Evolutionary conservation across 2,329 filamentous ascomycete genomes (phyloP).

Genomic region (Colletotrichum eleusines): DNA sequence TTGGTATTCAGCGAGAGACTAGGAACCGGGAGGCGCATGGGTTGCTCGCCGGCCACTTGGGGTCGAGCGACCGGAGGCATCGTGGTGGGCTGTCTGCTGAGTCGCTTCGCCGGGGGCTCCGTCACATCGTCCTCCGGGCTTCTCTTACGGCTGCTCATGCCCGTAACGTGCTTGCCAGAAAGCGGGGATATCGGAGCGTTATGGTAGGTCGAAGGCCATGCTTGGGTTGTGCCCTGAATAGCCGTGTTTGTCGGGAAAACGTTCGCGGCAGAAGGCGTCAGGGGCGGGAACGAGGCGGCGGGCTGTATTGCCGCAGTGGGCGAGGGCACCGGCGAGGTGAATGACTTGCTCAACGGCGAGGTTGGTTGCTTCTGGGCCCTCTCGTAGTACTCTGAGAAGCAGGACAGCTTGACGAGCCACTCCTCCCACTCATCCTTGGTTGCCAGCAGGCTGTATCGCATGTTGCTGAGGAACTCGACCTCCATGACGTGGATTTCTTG

Average conservation of each 20-base stretch:
- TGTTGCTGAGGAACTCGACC: constrained; percentile 99
- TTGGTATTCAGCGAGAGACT: constrained; percentile 75
- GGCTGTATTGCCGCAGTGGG: constrained; percentile 56
- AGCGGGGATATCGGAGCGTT: constrained; percentile 61
- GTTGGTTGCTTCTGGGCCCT: constrained; percentile 64
- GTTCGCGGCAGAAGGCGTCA: constrained; percentile 51
- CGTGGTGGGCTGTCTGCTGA: constrained; percentile 49
- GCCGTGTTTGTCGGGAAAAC: constrained; percentile 57
- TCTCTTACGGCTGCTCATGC: constrained; percentile 62
- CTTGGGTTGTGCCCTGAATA: constrained; percentile 48
- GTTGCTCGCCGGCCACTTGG: constrained; percentile 46
- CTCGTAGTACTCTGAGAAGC: constrained; percentile 87
- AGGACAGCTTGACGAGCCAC: constrained; percentile 86
- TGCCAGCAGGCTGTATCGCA: constrained; percentile 92
- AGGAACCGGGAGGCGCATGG: constrained; percentile 73
- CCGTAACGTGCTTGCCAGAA: constrained; percentile 56
- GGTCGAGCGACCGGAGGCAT: constrained; percentile 33
- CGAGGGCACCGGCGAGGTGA: constrained; percentile 62
- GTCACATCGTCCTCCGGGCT: constrained; percentile 61
- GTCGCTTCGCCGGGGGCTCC: constrained; percentile 68
- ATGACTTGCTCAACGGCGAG: constrained; percentile 55
- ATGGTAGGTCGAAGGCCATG: constrained; percentile 55
- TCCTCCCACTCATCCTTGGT: constrained; percentile 87
- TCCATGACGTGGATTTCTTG: constrained; percentile 99
- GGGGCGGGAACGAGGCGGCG: constrained; percentile 48